These are phyloP conservation scores for Xanthoconium separans DNA, from an alignment of 1,284 basidiomycete species.

Conservation along the genomic window DNA sequence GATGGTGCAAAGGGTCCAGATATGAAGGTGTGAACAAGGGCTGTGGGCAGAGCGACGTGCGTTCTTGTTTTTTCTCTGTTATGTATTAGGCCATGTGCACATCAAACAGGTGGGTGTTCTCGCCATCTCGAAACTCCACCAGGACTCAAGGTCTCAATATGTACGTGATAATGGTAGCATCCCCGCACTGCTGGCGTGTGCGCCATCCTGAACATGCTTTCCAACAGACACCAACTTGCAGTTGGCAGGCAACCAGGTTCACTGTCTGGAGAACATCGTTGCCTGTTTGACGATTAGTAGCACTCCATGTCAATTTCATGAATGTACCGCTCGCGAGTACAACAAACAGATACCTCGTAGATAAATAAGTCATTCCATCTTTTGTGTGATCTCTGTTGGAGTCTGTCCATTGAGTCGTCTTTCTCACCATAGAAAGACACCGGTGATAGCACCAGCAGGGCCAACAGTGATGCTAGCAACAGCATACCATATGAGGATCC, in stretches of 20 bases:
- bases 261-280: conserved; percentile 1
- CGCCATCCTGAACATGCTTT: background rate
- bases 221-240: background rate
- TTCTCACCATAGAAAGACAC: conserved; percentile 45
- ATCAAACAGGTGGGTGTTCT: no score
- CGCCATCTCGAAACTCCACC: no score
- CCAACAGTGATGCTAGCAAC: conserved; percentile 38
- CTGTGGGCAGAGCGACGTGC: no score
- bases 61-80: no score
- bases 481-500: conserved; percentile 38
- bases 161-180: background rate
- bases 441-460: conserved; percentile 44
- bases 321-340: no score
- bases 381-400: background rate
- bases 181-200: background rate
- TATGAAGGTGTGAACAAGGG: no score
- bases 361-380: background rate
- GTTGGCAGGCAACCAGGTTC: background rate
- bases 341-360: no score
- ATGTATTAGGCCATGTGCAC: no score
- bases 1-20: no score
- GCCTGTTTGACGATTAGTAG: background rate
- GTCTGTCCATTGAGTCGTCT: conserved; percentile 20
- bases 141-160: no score
- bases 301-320: no score